Percentiles rank a stretch among this genome's conserved stretches.
These are phyloP conservation scores for Aspergillus ruber DNA, from an alignment of 2,329 filamentous ascomycete species.

Conservation along the genomic window DNA sequence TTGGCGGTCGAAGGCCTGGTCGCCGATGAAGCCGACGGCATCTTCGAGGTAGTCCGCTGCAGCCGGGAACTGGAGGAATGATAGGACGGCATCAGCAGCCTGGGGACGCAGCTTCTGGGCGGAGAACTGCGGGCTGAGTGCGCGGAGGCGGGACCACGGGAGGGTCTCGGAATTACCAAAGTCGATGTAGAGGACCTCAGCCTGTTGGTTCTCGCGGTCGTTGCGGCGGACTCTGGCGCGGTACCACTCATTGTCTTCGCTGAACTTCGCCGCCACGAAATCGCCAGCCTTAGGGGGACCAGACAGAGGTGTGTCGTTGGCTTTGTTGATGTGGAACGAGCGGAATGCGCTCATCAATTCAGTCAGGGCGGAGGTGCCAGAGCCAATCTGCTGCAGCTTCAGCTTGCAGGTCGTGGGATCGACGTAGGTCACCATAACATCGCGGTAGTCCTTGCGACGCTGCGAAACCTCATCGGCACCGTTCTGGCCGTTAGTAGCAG, in stretches of 20 bases:
- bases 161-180: constrained; percentile 91
- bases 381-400: constrained; percentile 86
- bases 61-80: constrained; percentile 81
- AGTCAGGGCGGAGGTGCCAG: constrained; percentile 76
- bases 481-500: constrained; percentile 40
- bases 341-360: constrained; percentile 87
- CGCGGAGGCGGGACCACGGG: constrained; percentile 74
- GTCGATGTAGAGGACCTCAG: constrained; percentile 90
- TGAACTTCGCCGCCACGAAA: constrained; percentile 84
- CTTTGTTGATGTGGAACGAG: constrained; percentile 77
- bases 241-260: constrained; percentile 88
- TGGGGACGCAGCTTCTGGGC: constrained; percentile 77
- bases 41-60: constrained; percentile 78
- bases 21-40: constrained; percentile 66
- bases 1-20: constrained; percentile 66
- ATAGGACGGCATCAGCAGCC: constrained; percentile 78
- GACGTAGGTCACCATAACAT: constrained; percentile 86
- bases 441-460: constrained; percentile 82
- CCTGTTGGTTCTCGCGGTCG: constrained; percentile 80
- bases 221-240: constrained; percentile 85
- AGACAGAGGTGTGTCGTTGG: constrained; percentile 67
- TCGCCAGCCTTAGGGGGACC: constrained; percentile 84
- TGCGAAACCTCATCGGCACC: constrained; percentile 52
- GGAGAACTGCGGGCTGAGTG: constrained; percentile 74
- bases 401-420: constrained; percentile 68